Evolutionary conservation across 495 filamentous ascomycete genomes (phyloP).

Genomic region (Podospora conica): DNA sequence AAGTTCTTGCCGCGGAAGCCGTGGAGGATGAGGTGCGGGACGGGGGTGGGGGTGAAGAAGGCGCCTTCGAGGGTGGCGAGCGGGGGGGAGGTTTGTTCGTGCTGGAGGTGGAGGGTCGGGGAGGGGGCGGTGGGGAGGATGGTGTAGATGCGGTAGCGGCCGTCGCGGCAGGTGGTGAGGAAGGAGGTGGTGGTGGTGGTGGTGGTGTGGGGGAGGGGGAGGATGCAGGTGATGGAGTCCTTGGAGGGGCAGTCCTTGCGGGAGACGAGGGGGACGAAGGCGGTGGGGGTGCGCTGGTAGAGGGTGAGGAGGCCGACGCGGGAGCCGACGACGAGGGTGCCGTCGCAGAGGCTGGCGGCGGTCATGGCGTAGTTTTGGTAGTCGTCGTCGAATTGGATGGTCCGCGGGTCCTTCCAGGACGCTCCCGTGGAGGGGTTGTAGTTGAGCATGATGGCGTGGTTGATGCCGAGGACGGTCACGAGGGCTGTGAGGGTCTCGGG

Average conservation of each 20-base stretch:
- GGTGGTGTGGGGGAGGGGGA: slow-evolving; percentile 27
- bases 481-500: slow-evolving; percentile 12
- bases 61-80: slow-evolving; percentile 65
- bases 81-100: slow-evolving; percentile 47
- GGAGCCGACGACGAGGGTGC: slow-evolving; percentile 62
- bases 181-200: slow-evolving; percentile 33
- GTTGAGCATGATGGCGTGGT: slow-evolving; percentile 16
- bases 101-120: slow-evolving; percentile 25
- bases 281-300: slow-evolving; percentile 9
- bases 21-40: slow-evolving; percentile 66
- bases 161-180: slow-evolving; percentile 68
- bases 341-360: slow-evolving; percentile 29
- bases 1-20: slow-evolving; percentile 78
- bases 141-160: slow-evolving; percentile 57
- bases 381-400: slow-evolving; percentile 2
- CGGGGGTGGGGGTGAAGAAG: slow-evolving; percentile 41
- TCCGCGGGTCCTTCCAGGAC: slow-evolving; percentile 4
- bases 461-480: slow-evolving; percentile 21
- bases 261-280: slow-evolving; percentile 9
- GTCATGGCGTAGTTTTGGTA: slow-evolving; percentile 22
- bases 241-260: slow-evolving; percentile 44
- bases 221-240: slow-evolving; percentile 67
- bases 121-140: slow-evolving; percentile 10
- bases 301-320: slow-evolving; percentile 34
- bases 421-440: slow-evolving; percentile 8